These are phyloP conservation scores for Aureococcus anophagefferens DNA, from an alignment of 108 stramenopile genomes.

Conservation along the genomic window DNA sequence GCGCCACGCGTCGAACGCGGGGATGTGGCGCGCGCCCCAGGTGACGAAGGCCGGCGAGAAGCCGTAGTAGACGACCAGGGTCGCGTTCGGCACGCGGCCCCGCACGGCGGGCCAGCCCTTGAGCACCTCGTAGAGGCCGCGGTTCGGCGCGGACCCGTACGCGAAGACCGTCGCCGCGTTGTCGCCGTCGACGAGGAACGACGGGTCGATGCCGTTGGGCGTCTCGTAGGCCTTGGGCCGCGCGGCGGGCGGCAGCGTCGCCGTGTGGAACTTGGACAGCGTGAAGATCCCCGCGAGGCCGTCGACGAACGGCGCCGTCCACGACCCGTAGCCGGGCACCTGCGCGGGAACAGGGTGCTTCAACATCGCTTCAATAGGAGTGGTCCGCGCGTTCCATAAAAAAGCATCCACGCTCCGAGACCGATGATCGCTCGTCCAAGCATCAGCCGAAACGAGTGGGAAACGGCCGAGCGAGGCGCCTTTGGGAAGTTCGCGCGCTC, in stretches of 20 bases:
- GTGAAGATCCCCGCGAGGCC: slow-evolving; percentile 18
- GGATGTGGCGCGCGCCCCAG: slow-evolving; percentile 15
- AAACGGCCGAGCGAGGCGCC: no score
- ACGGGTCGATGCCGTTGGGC: slow-evolving; percentile 25
- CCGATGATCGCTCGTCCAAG: no score
- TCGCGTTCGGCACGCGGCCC: slow-evolving; percentile 16
- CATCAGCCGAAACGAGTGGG: no score
- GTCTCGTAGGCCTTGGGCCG: neutral
- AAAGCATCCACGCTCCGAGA: no score
- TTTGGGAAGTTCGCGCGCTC: no score
- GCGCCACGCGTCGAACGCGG: slow-evolving; percentile 20
- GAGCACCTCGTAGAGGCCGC: slow-evolving; percentile 27
- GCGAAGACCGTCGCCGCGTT: slow-evolving; percentile 22
- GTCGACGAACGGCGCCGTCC: neutral
- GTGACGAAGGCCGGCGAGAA: slow-evolving; percentile 25
- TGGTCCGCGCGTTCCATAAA: no score
- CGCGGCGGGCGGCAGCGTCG: slow-evolving; percentile 1
- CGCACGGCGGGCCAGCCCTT: slow-evolving; percentile 29
- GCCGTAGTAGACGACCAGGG: slow-evolving; percentile 38
- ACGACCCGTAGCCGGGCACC: slow-evolving; percentile 1
- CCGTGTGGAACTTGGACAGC: slow-evolving; percentile 22
- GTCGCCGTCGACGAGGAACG: slow-evolving; percentile 18
- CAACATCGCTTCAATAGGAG: no score
- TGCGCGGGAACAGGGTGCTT: no score
- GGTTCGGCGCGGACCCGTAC: slow-evolving; percentile 38